Evolutionary conservation across 495 filamentous ascomycete species (phyloP), one percentile per base, ranked within the genome.

Genomic region (Achaetomiella virescens): DNA sequence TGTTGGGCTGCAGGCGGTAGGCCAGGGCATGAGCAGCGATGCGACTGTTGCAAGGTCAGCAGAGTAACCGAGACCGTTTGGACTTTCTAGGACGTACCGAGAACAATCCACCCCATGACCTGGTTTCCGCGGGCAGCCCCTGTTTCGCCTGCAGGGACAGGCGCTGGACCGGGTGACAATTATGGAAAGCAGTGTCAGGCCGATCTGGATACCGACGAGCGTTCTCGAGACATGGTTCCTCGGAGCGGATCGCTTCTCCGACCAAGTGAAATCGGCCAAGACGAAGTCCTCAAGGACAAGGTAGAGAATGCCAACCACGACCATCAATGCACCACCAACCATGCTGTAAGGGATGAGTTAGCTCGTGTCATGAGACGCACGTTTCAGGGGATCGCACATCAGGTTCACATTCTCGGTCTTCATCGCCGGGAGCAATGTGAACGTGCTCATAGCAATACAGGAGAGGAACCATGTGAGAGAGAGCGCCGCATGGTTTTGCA

Each of bases 71-170:
- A 20, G 9, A 25, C 27, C 7, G 6, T 31, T 12, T 27, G 27
- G 21, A 9, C 15, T 7, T 14, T n/a, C 1, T 6, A 15, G 25
- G 9, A 75, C 83, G 66, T 77, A 91, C 89, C 78, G 8, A 99
- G 68, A 22, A 93, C 85, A 49, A 81, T 46, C 92, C 92, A 97
- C 21, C 90, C 95, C 42, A 95, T 79, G 24, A 88, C 73, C 67
- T 96, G 90, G 62, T 95, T 96, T 33, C 95, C 93, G 5, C 85
- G 71, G 92, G 91, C n/a, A 99, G 78, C 11, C 95, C 95, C 52
- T 82, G 73, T 63, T 89, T 93, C 31, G 90, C 86, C 68, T 97
- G 89, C 31, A 99, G 66, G 17, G 90, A 92, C 44, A 83, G 70
- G 84, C 80, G 62, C 89, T 95, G 8, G 88, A 92, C 40, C 82